Conservation (phyloP, 1,284 basidiomycete species). For the Cystobasidium slooffiae region DNA sequence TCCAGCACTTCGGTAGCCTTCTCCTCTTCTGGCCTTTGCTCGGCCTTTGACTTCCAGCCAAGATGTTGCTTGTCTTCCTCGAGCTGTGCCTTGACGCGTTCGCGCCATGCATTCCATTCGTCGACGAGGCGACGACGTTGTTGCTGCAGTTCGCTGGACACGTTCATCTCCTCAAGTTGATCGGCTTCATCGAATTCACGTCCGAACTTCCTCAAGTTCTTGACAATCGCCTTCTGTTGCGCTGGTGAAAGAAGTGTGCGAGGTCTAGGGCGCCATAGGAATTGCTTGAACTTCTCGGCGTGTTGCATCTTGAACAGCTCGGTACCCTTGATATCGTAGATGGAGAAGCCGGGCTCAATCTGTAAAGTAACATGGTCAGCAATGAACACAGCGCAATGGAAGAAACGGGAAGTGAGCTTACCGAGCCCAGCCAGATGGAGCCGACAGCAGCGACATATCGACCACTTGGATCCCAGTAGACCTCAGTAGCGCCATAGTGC, state of each 20-base stretch:
- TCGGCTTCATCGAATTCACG: constrained; percentile 95
- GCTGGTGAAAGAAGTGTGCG: constrained; percentile 84
- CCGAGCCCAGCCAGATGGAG: constrained; percentile 92
- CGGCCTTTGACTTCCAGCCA: constrained; percentile 58
- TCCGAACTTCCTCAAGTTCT: constrained; percentile 90
- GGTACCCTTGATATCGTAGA: constrained; percentile 98
- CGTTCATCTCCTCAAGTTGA: constrained; percentile 89
- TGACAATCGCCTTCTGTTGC: constrained; percentile 82
- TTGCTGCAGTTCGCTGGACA: constrained; percentile 90
- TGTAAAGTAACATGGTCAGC: constrained; percentile 55
- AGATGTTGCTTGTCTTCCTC: constrained; percentile 67
- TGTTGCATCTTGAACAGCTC: constrained; percentile 81
- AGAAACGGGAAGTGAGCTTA: constrained; percentile 59
- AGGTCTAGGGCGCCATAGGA: constrained; percentile 96
- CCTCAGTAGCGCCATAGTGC: constrained; percentile 97
- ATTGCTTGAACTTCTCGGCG: constrained; percentile 96
- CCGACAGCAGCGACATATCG: constrained; percentile 92
- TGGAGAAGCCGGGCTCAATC: constrained; percentile 94
- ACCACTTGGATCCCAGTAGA: constrained; percentile 98
- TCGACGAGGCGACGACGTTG: constrained; percentile 88
- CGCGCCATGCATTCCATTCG: constrained; percentile 96
- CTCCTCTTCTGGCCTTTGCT: constrained; percentile 55
- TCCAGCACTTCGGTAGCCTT: constrained; percentile 82
- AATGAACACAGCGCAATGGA: constrained; percentile 10
- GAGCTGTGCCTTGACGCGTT: constrained; percentile 58